Evolutionary conservation across 768 basidiomycete species (phyloP), one percentile per base, ranked within the genome.

Genomic region (Tylopilus vinaceipallidus): DNA sequence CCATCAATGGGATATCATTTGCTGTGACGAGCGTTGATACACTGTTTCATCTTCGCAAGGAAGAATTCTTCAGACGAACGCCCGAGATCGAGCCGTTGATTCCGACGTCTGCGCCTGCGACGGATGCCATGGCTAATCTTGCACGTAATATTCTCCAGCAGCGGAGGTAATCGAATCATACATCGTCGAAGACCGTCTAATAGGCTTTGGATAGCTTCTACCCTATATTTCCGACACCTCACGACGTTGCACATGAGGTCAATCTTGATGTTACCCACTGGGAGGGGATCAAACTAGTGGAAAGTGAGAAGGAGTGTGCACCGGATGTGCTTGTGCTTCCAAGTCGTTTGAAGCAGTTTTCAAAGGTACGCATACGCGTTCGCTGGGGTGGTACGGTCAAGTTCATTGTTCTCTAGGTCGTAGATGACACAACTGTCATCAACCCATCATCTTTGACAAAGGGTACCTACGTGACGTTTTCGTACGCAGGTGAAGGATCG

Each of bases 191-290:
- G 12, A 11, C 44, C 19, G 12, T 32, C 51, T 52, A 44, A 49
- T 40, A 23, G 6, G 1, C 20, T 32, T 16, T 35, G 17, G 12
- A 17, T 63, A 98, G 93, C 60, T 97, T 97, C 72, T 99, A 98
- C 65, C 97, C 97, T 0, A 69, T 97, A 34, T 98, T 98, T 68
- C 97, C 97, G 9, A 79, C 83, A 1, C 92, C 97, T 0, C 64
- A 76, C 12, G 87, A 88, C 6, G 68, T 87, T 16, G 74, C 84
- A 2, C 75, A 80, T 32, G 92, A 95, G 61, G 82, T 98, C 49
- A 95, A 97, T 62, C 77, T 99, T 34, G 94, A 97, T 61, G 76
- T 97, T 14, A 84, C 88, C 17, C 95, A 98, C 70, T 79, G 78
- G 29, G 71, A 77, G 6, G 67, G 75, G 20, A 67, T 85, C 40